Evolutionary conservation across 164 flowering plant genomes (phyloP), one percentile per base, ranked within the genome.

Genomic region (Vitis rupestris): DNA sequence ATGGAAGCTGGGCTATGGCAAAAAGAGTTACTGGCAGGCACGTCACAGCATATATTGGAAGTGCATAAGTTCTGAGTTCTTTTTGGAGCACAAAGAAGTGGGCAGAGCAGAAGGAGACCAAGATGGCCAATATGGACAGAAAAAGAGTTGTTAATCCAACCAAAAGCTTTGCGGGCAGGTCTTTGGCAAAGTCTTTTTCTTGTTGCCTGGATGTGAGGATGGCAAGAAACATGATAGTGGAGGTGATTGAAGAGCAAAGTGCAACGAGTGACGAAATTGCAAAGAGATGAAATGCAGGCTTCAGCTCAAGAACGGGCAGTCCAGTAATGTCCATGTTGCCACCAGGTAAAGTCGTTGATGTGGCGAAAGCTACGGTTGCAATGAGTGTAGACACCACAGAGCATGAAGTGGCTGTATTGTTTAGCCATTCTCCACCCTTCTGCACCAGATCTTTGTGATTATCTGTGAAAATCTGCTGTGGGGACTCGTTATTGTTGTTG

Each of bases 41-140:
- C 44, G 44, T 37, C 7, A 37, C 44, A 6, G 44, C 44, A 6
- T 37, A 37, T 37, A 48, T 9, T 0, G 30, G 65, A 29, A 63
- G 14, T 8, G 53, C 53, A 49, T 13, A 27, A 9, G 8, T 9
- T 50, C 11, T 8, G 7, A 48, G 53, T 19, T 16, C 30, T 8
- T 48, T 14, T 48, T n/a, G 10, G 9, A 63, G 65, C 27, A 47
- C 53, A 19, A 63, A 63, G 65, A 48, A 63, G 19, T 63, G 53
- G 29, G 53, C 65, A 19, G 65, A 23, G 14, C 30, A 63, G 65
- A 63, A 63, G 13, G 53, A 63, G 11, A 48, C 7, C 29, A 63
- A 48, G 4, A 63, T 49, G 52, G 53, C 29, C 1, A 13, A 30
- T 7, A 63, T 63, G 53, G 65, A 63, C 12, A 63, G 6, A 50